A percentile compares a stretch with the other conserved stretches of the same genome.
phyloP scores from a whole-genome alignment of 1,284 basidiomycete genomes.

The Cutaneotrichosporon mucoides region DNA sequence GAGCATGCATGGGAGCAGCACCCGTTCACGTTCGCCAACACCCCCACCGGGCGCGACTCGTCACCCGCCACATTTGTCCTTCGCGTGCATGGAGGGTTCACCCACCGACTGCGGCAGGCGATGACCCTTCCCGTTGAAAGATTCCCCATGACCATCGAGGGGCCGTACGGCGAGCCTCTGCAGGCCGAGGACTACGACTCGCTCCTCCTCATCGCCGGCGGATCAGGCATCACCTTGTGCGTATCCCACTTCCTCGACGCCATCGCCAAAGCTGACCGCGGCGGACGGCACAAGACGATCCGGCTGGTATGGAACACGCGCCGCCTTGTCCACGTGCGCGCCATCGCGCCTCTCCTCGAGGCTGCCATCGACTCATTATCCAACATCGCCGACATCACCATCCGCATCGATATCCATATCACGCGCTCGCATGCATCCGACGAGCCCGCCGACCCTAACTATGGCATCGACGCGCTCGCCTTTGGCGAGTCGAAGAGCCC shows the following conservation, averaged over 20 bases:
- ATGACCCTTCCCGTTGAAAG: conserved; percentile 9
- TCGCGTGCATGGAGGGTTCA: conserved; percentile 30
- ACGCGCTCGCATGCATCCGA: conserved; percentile 12
- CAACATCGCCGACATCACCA: neutral
- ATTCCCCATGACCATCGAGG: conserved; percentile 35
- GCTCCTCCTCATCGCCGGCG: conserved; percentile 40
- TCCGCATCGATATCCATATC: conserved; percentile 19
- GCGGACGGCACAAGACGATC: conserved; percentile 21
- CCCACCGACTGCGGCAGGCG: conserved; percentile 21
- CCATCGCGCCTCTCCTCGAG: conserved; percentile 8
- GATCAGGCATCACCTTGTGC: conserved; percentile 40
- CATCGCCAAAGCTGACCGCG: conserved; percentile 23
- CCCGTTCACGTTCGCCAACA: conserved; percentile 40
- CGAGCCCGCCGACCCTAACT: conserved; percentile 4
- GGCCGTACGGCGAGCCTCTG: conserved; percentile 36
- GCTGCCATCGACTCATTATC: neutral
- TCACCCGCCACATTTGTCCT: conserved; percentile 11
- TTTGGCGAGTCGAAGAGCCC: neutral
- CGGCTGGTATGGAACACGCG: conserved; percentile 36
- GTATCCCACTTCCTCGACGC: conserved; percentile 31
- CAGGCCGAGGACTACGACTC: conserved; percentile 25
- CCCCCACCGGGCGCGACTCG: conserved; percentile 6
- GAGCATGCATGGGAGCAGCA: conserved; percentile 42
- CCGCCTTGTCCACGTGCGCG: neutral
- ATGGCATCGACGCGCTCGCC: neutral